Base-by-base conservation (phyloP, 2,329 filamentous ascomycete genomes). In the Raffaelea albimanens region DNA sequence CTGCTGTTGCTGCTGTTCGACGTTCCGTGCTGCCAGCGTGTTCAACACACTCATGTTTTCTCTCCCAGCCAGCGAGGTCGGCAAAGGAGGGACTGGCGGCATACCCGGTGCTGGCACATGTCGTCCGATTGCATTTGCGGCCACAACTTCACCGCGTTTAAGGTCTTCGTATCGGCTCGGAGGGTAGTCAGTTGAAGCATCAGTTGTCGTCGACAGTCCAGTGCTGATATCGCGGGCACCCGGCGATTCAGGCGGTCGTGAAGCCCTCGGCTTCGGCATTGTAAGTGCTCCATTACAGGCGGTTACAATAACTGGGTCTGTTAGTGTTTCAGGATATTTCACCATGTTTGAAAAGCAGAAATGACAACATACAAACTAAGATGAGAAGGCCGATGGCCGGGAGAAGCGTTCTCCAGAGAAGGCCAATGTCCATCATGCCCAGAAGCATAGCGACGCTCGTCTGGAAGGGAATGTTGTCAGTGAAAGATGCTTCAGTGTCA, bases 381-480 rank as follows among this genome's bases (percentile, higher is more conserved):
- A 76, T 57, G 23, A 69, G 59, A 18, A 78, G 63, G 3, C 76
- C 76, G 25, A 64, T 59, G 4, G 73, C 70, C 29, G 77, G 75
- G 21, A 78, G 57, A 7, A 72, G 66, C 3, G 72, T 78, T 52
- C 70, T 66, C 39, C 68, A 58, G 20, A 69, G 61, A 16, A 78
- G 57, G 16, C 65, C 60, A 14, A 71, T 63, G 4, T 61, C 61
- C 18, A 53, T 54, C 40, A 72, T 62, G 31, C 75, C 76, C 8
- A 80, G 58, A 44, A 75, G 63, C 59, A 78, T 65, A 9, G 70
- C 64, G 8, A 71, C 65, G 54, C 76, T 80, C 50, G 68, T 66
- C 73, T 78, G 51, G 13, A 43, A 52, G 22, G 39, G 19, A 41
- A 41, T 14, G 13, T 40, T 41, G 39, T 41, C 20, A 38, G 34